A percentile compares a stretch with the other conserved stretches of the same genome.
Evolutionary conservation across 1,284 basidiomycete genomes (phyloP).

Genomic region (Paramarasmius palmivorus): DNA sequence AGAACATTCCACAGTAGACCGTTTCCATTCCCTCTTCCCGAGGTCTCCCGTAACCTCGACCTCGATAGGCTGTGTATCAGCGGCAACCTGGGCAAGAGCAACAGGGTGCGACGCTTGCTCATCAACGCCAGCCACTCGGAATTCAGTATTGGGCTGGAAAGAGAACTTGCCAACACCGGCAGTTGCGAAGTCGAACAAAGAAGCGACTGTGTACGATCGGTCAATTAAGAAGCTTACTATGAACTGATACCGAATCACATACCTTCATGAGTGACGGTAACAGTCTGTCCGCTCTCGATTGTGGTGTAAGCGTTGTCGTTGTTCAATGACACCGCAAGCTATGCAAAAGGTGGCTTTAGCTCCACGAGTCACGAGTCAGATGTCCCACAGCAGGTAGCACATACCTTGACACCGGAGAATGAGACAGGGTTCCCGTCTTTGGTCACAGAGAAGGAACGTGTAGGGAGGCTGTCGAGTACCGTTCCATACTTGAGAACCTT

Average conservation of each 20-base stretch:
- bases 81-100: constrained; percentile 24
- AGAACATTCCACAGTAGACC: constrained; percentile 33
- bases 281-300: constrained; percentile 39
- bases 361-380: neutral
- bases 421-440: constrained; percentile 37
- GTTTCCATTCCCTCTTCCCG: constrained; percentile 23
- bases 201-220: constrained; percentile 7
- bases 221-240: neutral
- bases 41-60: constrained; percentile 33
- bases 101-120: constrained; percentile 17
- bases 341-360: neutral
- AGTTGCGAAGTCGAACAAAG: constrained; percentile 15
- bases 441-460: constrained; percentile 43
- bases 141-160: constrained; percentile 14
- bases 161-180: constrained; percentile 15
- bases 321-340: constrained; percentile 37
- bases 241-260: constrained; percentile 2
- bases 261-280: constrained; percentile 41
- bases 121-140: constrained; percentile 19
- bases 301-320: constrained; percentile 40
- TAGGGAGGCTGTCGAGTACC: constrained; percentile 44
- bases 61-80: constrained; percentile 25
- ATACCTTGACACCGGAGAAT: constrained; percentile 45
- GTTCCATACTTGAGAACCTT: constrained; percentile 44
- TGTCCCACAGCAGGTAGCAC: neutral